Evolutionary conservation across 2,329 filamentous ascomycete genomes (phyloP), one percentile per base, ranked within the genome.

Genomic region (Fusarium oligoseptatum): DNA sequence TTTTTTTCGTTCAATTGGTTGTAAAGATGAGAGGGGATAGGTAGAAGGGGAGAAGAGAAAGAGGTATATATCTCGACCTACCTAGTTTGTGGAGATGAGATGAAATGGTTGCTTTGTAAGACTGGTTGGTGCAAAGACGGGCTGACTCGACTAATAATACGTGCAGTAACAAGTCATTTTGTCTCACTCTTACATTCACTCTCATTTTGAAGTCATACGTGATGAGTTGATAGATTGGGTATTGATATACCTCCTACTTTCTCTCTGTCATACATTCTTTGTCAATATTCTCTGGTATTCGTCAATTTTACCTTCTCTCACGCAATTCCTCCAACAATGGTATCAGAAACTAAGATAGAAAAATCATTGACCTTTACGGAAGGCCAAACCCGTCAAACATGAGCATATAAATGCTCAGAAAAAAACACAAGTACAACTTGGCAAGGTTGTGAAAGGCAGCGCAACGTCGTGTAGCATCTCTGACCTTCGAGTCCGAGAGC

Each of bases 301-400:
- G 50, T 45, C 55, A 68, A 64, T 43, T 24, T 63, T 55, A 41
- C 15, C 22, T 24, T 12, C 8, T 64, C 69, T 72, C 62, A 34
- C 62, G 64, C 67, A 67, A 68, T 73, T 36, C 29, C 22, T 34
- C 56, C 39, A 14, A 37, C n/a, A 56, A 43, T 15, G 39, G 39
- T 45, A 39, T 43, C 20, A 14, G 36, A 63, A n/a, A 52, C 24
- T 52, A 32, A 32, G 32, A 32, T 32, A 52, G 48, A 52, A 52
- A 12, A 52, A 24, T n/a, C 48, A 27, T 52, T 52, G 43, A 48
- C 48, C 48, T 52, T 29, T 17, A 29, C 17, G 5, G 9, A 9
- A 27, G 43, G 43, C 8, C 41, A 45, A 50, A 6, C 24, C 45
- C 45, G 24, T 5, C 48, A 29, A 17, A n/a, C 24, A 29, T 52